Evolutionary conservation across 2,329 filamentous ascomycete genomes (phyloP).

Genomic region (Ophiostoma ips): DNA sequence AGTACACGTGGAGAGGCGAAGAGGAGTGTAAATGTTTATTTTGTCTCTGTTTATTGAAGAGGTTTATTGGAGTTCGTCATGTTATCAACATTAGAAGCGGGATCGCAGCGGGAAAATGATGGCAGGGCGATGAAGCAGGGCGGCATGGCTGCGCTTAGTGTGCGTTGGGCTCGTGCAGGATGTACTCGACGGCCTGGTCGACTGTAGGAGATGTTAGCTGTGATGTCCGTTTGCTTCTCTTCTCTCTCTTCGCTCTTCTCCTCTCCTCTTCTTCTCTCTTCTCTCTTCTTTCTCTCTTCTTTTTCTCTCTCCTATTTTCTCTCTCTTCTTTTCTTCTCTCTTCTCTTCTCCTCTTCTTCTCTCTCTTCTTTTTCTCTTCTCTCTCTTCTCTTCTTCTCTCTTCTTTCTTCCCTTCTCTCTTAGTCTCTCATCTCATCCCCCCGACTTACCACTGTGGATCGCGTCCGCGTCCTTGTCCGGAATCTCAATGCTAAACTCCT

Average conservation of each 20-base stretch:
- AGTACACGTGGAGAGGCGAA: too few relatives aligned
- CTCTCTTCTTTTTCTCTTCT: not conserved
- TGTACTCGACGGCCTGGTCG: constrained; percentile 90
- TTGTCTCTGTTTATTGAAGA: too few relatives aligned
- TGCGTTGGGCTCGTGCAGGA: constrained; percentile 83
- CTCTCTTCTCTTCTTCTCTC: not conserved
- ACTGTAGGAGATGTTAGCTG: constrained; percentile 42
- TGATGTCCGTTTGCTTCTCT: too few relatives aligned
- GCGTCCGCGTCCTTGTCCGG: constrained; percentile 92
- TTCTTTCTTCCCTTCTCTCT: not conserved
- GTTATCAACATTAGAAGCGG: too few relatives aligned
- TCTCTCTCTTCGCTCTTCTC: not conserved
- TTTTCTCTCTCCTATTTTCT: not conserved
- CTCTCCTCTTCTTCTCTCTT: not conserved
- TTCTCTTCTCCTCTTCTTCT: not conserved
- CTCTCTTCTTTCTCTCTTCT: not conserved
- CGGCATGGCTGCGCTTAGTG: too few relatives aligned
- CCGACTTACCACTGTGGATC: constrained; percentile 75
- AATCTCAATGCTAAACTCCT: constrained; percentile 53
- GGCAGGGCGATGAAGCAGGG: too few relatives aligned
- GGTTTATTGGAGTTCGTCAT: too few relatives aligned
- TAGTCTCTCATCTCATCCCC: not conserved
- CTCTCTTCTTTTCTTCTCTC: too few relatives aligned
- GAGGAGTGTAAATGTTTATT: too few relatives aligned
- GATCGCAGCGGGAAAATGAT: too few relatives aligned